Conservation (phyloP, 352 stramenopile species). For the Phytopythium helicoides region DNA sequence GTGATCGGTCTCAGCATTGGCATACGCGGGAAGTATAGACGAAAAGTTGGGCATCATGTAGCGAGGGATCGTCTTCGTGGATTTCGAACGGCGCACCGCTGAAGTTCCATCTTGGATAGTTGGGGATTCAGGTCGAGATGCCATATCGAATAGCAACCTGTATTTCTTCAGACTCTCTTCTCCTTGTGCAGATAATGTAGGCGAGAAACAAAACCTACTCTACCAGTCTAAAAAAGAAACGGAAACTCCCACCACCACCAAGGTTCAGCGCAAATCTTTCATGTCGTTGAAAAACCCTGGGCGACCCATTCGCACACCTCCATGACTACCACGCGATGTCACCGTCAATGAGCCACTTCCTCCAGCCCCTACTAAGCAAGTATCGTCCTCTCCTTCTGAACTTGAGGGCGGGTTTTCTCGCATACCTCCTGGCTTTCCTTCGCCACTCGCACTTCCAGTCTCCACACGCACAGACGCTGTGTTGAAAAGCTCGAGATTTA, state of each 20-base stretch:
- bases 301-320: slow-evolving; percentile 55
- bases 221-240: not conserved
- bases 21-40: slow-evolving; percentile 76
- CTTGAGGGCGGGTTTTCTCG: slow-evolving; percentile 39
- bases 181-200: no score
- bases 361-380: slow-evolving; percentile 57
- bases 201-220: no score
- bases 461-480: slow-evolving; percentile 41
- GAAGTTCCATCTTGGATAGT: not conserved
- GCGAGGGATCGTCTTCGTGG: slow-evolving; percentile 36
- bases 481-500: slow-evolving; percentile 42
- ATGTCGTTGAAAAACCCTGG: slow-evolving; percentile 77
- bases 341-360: slow-evolving; percentile 28
- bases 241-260: not conserved
- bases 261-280: slow-evolving; percentile 49
- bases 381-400: slow-evolving; percentile 32
- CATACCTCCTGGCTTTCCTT: slow-evolving; percentile 40
- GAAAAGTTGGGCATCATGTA: slow-evolving; percentile 86
- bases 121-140: not conserved
- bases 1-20: slow-evolving; percentile 70
- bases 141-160: not conserved
- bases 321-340: slow-evolving; percentile 50
- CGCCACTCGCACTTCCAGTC: slow-evolving; percentile 20
- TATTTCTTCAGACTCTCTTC: no score
- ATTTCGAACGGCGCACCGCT: not conserved